Base-by-base conservation (phyloP, 305 asterid genomes). In the Rubia tinctorum region DNA sequence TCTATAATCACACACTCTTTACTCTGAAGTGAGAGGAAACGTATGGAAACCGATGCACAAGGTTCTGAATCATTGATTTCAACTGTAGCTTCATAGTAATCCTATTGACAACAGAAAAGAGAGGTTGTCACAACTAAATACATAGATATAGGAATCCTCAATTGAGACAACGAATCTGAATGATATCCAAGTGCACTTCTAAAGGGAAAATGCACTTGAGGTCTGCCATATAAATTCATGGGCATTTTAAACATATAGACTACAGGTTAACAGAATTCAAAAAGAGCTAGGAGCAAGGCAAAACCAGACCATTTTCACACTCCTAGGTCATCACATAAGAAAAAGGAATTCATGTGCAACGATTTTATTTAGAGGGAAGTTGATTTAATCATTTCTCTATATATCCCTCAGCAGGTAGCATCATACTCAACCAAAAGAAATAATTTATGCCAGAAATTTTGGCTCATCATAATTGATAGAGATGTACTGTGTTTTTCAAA, bases 21-120 rank as follows among this genome's bases (percentile, higher is more conserved):
- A 81, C 87, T 88, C 80, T 86, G 93, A 84, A 94, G 97, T 11
- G 97, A 91, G 69, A 91, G 82, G 66, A 94, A 83, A 55, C 96
- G 89, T 77, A 94, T 85, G 37, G 95, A 88, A 75, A 94, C 86
- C 39, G 85, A 84, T 15, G 86, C 77, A 80, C 95, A 90, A 78
- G 96, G 93, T 73, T 90, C 92, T 12, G 84, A 80, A 74, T 90
- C 95, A 62, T 79, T 86, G 78, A 95, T 88, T 81, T 95, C 86
- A 43, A 93, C 97, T 53, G 99, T 91, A 55, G 98, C 99, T 95
- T 90, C 98, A 37, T 90, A 89, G 63, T 90, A 77, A 75, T 92
- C 94, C 97, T 92, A 90, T 77, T 85, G 40, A 76, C 14, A 70
- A 62, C 76, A 51, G 27, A 65, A 74, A 20, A 71, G 45, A 66